Evolutionary conservation across 495 filamentous ascomycete species (phyloP).

Genomic region (Penicillium diatomitis): DNA sequence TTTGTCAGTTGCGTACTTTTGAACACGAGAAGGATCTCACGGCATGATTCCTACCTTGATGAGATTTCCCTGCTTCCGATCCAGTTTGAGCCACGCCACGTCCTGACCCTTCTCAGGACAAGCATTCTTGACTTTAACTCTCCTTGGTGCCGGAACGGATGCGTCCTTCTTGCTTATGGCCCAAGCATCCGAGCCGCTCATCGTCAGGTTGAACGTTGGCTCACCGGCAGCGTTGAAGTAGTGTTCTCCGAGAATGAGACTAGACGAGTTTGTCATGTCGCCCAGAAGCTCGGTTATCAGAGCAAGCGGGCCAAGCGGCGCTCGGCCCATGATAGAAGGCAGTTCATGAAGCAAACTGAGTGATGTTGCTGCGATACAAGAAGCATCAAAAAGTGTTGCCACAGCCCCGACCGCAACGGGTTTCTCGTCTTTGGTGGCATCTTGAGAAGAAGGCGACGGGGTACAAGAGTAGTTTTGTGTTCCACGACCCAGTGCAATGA

Average conservation of each 20-base stretch:
- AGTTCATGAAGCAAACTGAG: constrained; percentile 20
- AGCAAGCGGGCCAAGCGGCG: constrained; percentile 31
- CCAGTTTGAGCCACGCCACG: constrained; percentile 58
- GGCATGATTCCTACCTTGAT: constrained; percentile 26
- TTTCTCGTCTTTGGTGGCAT: constrained; percentile 8
- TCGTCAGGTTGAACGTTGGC: constrained; percentile 51
- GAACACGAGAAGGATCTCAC: too few relatives aligned
- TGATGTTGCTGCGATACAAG: constrained; percentile 30
- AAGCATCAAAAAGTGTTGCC: constrained; percentile 59
- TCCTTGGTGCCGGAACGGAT: constrained; percentile 41
- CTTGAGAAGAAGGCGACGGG: constrained; percentile 7
- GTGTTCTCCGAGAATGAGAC: constrained; percentile 50
- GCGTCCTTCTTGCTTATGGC: constrained; percentile 34
- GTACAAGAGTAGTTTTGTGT: constrained; percentile 72
- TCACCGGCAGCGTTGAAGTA: constrained; percentile 46
- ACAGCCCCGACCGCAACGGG: constrained; percentile 47
- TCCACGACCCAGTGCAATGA: constrained; percentile 59
- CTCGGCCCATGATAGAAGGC: constrained; percentile 24
- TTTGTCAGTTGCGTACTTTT: constrained; percentile 5
- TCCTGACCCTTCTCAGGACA: constrained; percentile 33
- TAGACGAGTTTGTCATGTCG: constrained; percentile 20
- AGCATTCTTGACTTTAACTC: constrained; percentile 30
- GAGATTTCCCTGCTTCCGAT: constrained; percentile 30
- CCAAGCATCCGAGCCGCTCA: constrained; percentile 28
- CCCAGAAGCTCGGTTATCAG: constrained; percentile 17